Percentiles rank a stretch among this genome's conserved stretches.
These are phyloP conservation scores for Raffaelea ambrosiae DNA, from an alignment of 2,329 filamentous ascomycete species.

Conservation along the genomic window DNA sequence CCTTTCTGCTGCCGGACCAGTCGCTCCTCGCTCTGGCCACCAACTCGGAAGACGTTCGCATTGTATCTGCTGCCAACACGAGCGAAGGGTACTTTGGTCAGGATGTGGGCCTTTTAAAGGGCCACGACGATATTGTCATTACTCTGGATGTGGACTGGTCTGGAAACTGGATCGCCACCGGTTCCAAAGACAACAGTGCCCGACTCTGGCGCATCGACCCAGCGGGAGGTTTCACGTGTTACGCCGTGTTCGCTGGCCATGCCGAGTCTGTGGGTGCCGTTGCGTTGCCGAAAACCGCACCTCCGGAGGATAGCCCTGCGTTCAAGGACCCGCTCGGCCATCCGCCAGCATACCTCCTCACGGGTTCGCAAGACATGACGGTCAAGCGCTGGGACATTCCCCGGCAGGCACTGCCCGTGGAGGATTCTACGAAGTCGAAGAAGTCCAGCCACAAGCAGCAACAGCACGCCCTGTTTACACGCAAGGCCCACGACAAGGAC, in stretches of 20 bases:
- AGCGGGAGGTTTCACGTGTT: conserved; percentile 36
- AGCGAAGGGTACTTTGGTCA: conserved; percentile 65
- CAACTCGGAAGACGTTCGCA: conserved; percentile 85
- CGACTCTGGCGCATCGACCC: conserved; percentile 83
- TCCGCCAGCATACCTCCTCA: conserved; percentile 77
- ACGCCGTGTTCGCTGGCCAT: conserved; percentile 68
- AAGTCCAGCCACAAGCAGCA: conserved; percentile 29
- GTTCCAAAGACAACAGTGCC: conserved; percentile 93
- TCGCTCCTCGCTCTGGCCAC: conserved; percentile 85
- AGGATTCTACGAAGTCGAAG: conserved; percentile 19
- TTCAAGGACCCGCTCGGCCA: conserved; percentile 66
- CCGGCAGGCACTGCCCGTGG: conserved; percentile 30
- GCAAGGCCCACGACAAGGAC: conserved; percentile 96
- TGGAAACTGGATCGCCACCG: conserved; percentile 91
- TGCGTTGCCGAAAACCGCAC: conserved; percentile 63
- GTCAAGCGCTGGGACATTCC: conserved; percentile 89
- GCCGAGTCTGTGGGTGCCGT: conserved; percentile 91
- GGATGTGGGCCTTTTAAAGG: conserved; percentile 76
- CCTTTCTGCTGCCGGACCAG: conserved; percentile 71
- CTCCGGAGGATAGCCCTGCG: conserved; percentile 60
- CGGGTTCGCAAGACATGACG: conserved; percentile 91
- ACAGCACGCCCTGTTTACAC: conserved; percentile 69
- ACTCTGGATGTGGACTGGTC: conserved; percentile 94
- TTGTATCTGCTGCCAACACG: conserved; percentile 55
- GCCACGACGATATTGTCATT: conserved; percentile 93